Conservation (phyloP, 1,139 yeast species). For the Taphrina pruni region DNA sequence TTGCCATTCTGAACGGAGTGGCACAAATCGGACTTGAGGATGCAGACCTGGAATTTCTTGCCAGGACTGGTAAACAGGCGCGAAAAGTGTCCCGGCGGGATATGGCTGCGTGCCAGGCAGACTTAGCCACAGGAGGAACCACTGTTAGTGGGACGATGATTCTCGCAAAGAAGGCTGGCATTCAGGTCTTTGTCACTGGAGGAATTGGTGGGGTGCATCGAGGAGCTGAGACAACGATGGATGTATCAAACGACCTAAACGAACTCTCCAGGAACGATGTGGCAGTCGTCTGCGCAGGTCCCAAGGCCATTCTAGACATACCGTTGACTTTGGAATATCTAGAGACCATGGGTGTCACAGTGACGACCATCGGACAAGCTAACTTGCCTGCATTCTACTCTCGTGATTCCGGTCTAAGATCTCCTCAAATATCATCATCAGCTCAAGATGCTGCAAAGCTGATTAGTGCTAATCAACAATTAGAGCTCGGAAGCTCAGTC, state of each 20-base stretch:
- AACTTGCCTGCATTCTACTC: slow-evolving; percentile 83
- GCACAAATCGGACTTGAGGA: slow-evolving; percentile 69
- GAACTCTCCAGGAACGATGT: slow-evolving; percentile 84
- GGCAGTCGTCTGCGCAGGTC: slow-evolving; percentile 89
- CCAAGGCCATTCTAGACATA: slow-evolving; percentile 83
- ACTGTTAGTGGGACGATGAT: slow-evolving; percentile 92
- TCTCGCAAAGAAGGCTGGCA: slow-evolving; percentile 73
- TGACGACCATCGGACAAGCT: slow-evolving; percentile 57
- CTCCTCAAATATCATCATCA: slow-evolving; percentile 47
- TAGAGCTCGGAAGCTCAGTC: slow-evolving; percentile 69
- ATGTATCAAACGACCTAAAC: slow-evolving; percentile 83
- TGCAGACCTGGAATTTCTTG: slow-evolving; percentile 48
- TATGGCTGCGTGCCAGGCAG: slow-evolving; percentile 73
- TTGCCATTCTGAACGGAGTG: slow-evolving; percentile 73
- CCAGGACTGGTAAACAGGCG: slow-evolving; percentile 45
- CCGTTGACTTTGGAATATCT: slow-evolving; percentile 80
- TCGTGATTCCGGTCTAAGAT: slow-evolving; percentile 73
- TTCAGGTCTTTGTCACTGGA: slow-evolving; percentile 88
- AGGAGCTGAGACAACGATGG: slow-evolving; percentile 76
- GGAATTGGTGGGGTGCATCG: slow-evolving; percentile 93
- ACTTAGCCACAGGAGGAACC: slow-evolving; percentile 74
- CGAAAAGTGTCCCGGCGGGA: slow-evolving; percentile 81
- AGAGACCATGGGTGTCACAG: slow-evolving; percentile 81
- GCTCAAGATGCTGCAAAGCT: slow-evolving; percentile 39
- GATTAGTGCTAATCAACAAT: slow-evolving; percentile 56